A percentile compares a stretch with the other conserved stretches of the same genome.
Conservation (phyloP, 2,329 filamentous ascomycete genomes). For the Amauroascus niger region DNA sequence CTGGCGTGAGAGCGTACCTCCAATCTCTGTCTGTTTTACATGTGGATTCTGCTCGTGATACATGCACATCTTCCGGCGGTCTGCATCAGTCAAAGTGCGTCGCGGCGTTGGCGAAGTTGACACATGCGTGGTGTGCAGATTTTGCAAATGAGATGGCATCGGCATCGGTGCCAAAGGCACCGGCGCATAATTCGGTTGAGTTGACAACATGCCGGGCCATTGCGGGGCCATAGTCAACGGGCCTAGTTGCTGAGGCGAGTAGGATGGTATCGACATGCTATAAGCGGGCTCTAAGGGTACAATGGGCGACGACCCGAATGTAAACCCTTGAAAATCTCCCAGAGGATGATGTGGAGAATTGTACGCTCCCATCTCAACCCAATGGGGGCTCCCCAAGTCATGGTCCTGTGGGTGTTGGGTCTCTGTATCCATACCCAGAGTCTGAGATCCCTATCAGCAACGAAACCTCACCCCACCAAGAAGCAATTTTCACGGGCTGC, state of each 20-base stretch:
- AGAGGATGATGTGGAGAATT: constrained; percentile 60
- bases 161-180: constrained; percentile 49
- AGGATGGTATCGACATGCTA: constrained; percentile 48
- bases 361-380: constrained; percentile 40
- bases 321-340: constrained; percentile 56
- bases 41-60: constrained; percentile 85
- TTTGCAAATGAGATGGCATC: constrained; percentile 40
- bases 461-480: background rate
- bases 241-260: constrained; percentile 49
- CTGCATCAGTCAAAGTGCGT: constrained; percentile 82
- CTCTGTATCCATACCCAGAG: constrained; percentile 37
- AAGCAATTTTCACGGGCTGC: background rate
- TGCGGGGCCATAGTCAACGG: constrained; percentile 63
- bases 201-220: constrained; percentile 77
- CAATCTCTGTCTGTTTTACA: constrained; percentile 93
- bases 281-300: constrained; percentile 50
- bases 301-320: constrained; percentile 53
- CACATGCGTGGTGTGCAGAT: constrained; percentile 39
- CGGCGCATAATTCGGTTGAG: constrained; percentile 54
- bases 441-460: background rate
- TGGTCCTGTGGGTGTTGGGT: constrained; percentile 36
- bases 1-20: constrained; percentile 47
- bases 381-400: constrained; percentile 37
- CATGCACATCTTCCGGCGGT: constrained; percentile 85
- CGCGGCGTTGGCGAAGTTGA: constrained; percentile 50